phyloP scores from a whole-genome alignment of 306 rosid species.

The Prunus armeniaca region DNA sequence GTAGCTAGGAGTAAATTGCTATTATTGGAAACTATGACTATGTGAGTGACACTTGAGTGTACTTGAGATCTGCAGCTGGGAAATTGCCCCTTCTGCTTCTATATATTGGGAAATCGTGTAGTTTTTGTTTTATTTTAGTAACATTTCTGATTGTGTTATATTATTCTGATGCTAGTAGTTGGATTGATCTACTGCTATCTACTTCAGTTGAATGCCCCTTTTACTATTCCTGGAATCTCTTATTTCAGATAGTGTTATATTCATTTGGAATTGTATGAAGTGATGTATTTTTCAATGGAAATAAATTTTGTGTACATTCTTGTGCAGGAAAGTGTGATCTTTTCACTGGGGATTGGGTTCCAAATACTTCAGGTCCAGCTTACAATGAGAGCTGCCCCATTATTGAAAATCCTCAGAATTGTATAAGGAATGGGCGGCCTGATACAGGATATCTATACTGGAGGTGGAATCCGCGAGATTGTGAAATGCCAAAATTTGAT shows the following conservation, averaged over 20 bases:
- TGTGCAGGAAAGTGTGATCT: constrained; percentile 70
- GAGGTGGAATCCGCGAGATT: constrained; percentile 81
- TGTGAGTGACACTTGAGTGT: neutral
- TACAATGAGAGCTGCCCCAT: constrained; percentile 72
- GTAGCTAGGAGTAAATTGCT: neutral
- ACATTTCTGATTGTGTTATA: neutral
- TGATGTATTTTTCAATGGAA: constrained; percentile 9
- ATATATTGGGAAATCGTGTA: neutral
- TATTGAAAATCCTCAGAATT: constrained; percentile 85
- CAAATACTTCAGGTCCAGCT: constrained; percentile 54
- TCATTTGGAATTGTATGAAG: neutral
- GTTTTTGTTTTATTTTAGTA: neutral
- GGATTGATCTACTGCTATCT: constrained; percentile 3
- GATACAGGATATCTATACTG: constrained; percentile 67
- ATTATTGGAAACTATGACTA: neutral
- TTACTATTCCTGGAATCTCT: neutral
- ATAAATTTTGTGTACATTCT: constrained; percentile 3
- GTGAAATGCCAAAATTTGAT: constrained; percentile 63
- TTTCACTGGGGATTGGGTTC: constrained; percentile 81
- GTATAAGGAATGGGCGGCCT: constrained; percentile 85
- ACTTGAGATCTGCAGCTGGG: constrained; percentile 4
- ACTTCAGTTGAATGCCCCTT: neutral
- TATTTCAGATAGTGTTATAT: neutral
- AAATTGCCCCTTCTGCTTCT: neutral
- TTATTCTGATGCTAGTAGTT: neutral